Percentiles rank a stretch among this genome's conserved stretches.
phyloP scores from a whole-genome alignment of 768 basidiomycete genomes.

The Trametes cubensis region DNA sequence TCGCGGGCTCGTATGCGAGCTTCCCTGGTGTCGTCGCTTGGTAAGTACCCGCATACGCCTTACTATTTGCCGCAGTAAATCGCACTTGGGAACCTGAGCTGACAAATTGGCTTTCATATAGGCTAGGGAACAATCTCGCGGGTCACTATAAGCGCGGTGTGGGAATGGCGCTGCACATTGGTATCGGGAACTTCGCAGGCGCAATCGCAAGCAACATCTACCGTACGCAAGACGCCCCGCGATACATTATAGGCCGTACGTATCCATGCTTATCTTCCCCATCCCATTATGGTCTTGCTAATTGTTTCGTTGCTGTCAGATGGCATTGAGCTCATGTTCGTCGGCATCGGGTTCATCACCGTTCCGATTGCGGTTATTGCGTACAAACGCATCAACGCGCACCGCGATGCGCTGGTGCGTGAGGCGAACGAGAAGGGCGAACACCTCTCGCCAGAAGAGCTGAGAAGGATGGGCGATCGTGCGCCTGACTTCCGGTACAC shows the following conservation, averaged over 20 bases:
- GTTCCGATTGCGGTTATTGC: slow-evolving; percentile 50
- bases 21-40: slow-evolving; percentile 69
- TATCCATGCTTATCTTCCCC: slow-evolving; percentile 29
- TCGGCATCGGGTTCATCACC: slow-evolving; percentile 61
- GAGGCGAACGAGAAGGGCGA: slow-evolving; percentile 29
- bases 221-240: slow-evolving; percentile 58
- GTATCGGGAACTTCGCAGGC: slow-evolving; percentile 67
- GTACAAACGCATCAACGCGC: slow-evolving; percentile 59
- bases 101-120: not conserved
- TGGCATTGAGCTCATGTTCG: slow-evolving; percentile 66
- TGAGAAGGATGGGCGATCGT: slow-evolving; percentile 54
- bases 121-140: slow-evolving; percentile 60
- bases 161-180: slow-evolving; percentile 70
- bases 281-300: not conserved
- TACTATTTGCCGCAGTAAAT: too few species aligned
- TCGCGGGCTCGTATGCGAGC: slow-evolving; percentile 61
- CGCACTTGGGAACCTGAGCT: not conserved
- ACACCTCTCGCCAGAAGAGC: slow-evolving; percentile 30
- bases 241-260: slow-evolving; percentile 63
- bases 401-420: slow-evolving; percentile 49
- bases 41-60: slow-evolving; percentile 27
- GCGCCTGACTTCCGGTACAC: slow-evolving; percentile 58
- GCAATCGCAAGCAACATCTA: slow-evolving; percentile 69
- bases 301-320: slow-evolving; percentile 42
- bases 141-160: slow-evolving; percentile 74